A percentile compares a stretch with the other conserved stretches of the same genome.
These are phyloP conservation scores for Arachis hypogaea DNA, from an alignment of 306 rosid genomes.

Conservation along the genomic window DNA sequence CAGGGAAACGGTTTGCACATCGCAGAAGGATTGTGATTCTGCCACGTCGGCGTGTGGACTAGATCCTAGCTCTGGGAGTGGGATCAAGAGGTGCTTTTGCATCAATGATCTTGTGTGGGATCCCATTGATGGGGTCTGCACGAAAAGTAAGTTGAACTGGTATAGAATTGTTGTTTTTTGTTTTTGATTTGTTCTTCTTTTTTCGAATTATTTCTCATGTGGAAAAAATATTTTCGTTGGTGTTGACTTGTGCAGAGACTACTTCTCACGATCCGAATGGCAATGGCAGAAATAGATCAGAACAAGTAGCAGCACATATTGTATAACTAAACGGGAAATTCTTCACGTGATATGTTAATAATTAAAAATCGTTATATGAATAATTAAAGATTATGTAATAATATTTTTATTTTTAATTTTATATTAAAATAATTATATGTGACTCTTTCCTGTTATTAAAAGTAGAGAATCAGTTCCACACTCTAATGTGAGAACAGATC, in stretches of 20 bases:
- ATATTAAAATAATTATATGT: too few relatives aligned
- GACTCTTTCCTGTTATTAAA: too few relatives aligned
- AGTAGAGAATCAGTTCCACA: too few relatives aligned
- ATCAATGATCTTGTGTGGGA: slow-evolving; percentile 60
- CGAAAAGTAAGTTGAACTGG: slow-evolving; percentile 55
- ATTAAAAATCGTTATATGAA: too few relatives aligned
- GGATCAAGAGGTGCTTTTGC: slow-evolving; percentile 66
- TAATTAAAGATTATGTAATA: too few relatives aligned
- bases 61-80: slow-evolving; percentile 37
- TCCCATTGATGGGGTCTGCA: slow-evolving; percentile 59
- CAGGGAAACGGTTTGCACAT: slow-evolving; percentile 57
- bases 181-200: too few relatives aligned
- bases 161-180: neutral
- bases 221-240: neutral
- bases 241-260: slow-evolving; percentile 45
- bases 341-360: too few relatives aligned
- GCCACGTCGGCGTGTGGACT: slow-evolving; percentile 64
- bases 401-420: too few relatives aligned
- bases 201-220: neutral
- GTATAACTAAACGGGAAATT: neutral
- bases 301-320: slow-evolving; percentile 60
- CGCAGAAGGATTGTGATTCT: slow-evolving; percentile 58
- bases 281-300: slow-evolving; percentile 29
- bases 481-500: too few relatives aligned
- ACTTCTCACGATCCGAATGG: slow-evolving; percentile 53